Evolutionary conservation across 768 basidiomycete genomes (phyloP).

Genomic region (Suillus cothurnatus): DNA sequence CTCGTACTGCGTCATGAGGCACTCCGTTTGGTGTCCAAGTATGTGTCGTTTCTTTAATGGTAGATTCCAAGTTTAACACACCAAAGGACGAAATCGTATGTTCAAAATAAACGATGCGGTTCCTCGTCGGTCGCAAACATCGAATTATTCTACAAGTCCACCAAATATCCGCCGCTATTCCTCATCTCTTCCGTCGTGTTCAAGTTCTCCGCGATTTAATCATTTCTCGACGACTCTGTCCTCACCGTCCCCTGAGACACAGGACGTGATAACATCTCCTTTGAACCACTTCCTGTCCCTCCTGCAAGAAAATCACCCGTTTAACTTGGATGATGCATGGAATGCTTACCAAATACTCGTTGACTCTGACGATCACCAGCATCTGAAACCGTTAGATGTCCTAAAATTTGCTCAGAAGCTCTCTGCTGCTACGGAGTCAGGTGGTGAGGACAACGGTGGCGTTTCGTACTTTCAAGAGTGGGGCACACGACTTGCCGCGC

Average conservation of each 20-base stretch:
- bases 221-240: constrained; percentile 14
- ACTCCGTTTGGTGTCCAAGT: constrained; percentile 55
- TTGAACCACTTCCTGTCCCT: constrained; percentile 22
- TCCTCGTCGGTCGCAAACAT: constrained; percentile 25
- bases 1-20: constrained; percentile 49
- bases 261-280: constrained; percentile 1
- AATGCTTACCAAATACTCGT: constrained; percentile 31
- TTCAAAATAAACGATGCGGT: constrained; percentile 40
- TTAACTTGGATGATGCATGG: constrained; percentile 46
- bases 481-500: constrained; percentile 39
- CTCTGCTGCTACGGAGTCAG: constrained; percentile 17
- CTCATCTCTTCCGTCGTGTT: constrained; percentile 19
- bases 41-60: constrained; percentile 25
- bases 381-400: constrained; percentile 21
- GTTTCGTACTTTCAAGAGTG: constrained; percentile 31
- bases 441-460: constrained; percentile 18
- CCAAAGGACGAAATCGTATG: constrained; percentile 36
- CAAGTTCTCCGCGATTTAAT: constrained; percentile 11
- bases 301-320: constrained; percentile 18
- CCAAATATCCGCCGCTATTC: constrained; percentile 27
- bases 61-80: background rate
- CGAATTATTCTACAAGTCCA: constrained; percentile 14
- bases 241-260: constrained; percentile 9
- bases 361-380: background rate
- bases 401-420: constrained; percentile 30